Percentiles rank a stretch among this genome's conserved stretches.
phyloP scores from a whole-genome alignment of 371 early-diverging fungal genomes.

The Syncephalis fuscata region DNA sequence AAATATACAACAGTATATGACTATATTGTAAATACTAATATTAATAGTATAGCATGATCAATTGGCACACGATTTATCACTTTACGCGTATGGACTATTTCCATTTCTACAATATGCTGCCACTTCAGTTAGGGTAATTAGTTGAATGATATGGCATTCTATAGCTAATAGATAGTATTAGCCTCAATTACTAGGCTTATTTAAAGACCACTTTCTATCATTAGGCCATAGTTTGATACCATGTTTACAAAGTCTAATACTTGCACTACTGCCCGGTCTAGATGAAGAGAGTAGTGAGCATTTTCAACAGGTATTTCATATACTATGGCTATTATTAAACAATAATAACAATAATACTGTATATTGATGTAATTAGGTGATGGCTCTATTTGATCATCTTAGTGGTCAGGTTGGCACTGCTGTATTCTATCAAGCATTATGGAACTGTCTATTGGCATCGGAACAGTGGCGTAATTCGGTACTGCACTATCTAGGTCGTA shows the following conservation, averaged over 20 bases:
- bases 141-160: background rate
- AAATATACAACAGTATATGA: constrained; percentile 8
- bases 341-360: too few species aligned
- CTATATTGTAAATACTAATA: too few species aligned
- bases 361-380: constrained; percentile 21
- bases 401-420: constrained; percentile 43
- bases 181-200: constrained; percentile 63
- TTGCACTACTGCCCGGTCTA: constrained; percentile 68
- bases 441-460: constrained; percentile 57
- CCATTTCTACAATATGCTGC: constrained; percentile 81
- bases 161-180: constrained; percentile 8
- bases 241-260: constrained; percentile 61
- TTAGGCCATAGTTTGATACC: constrained; percentile 48
- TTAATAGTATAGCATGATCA: constrained; percentile 32
- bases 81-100: constrained; percentile 83
- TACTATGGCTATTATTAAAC: background rate
- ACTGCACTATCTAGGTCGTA: constrained; percentile 52
- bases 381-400: constrained; percentile 49
- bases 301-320: constrained; percentile 34
- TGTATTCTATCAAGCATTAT: constrained; percentile 67
- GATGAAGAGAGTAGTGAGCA: constrained; percentile 87
- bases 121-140: constrained; percentile 55
- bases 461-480: constrained; percentile 50
- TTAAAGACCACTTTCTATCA: constrained; percentile 56
- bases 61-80: constrained; percentile 59